phyloP scores from a whole-genome alignment of 495 filamentous ascomycete species.

The Penicillium argentinense region DNA sequence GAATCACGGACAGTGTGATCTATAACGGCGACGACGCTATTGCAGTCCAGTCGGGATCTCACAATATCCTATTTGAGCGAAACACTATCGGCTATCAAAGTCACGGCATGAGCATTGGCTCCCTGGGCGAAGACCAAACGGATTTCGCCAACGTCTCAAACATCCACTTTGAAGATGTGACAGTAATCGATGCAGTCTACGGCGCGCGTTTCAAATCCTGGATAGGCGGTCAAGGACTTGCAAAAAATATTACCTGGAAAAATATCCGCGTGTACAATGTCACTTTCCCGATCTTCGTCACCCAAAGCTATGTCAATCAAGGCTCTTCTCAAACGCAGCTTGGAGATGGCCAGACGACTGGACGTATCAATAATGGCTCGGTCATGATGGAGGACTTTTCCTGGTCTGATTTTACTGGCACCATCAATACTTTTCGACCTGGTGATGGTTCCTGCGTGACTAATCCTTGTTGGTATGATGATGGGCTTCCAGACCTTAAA shows the following conservation, averaged over 20 bases:
- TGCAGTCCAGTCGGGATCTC: constrained; percentile 34
- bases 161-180: constrained; percentile 39
- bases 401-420: constrained; percentile 40
- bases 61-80: constrained; percentile 35
- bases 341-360: constrained; percentile 14
- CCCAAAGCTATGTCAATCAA: constrained; percentile 41
- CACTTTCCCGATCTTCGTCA: constrained; percentile 47
- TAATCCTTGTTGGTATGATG: constrained; percentile 43
- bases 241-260: constrained; percentile 42
- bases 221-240: constrained; percentile 39
- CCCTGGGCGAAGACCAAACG: constrained; percentile 33
- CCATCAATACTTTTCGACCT: constrained; percentile 37
- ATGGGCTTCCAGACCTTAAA: constrained; percentile 32
- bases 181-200: constrained; percentile 39
- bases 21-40: constrained; percentile 48
- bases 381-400: constrained; percentile 41
- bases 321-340: constrained; percentile 24
- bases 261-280: constrained; percentile 45
- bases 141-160: constrained; percentile 36
- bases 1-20: constrained; percentile 37
- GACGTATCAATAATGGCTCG: constrained; percentile 25
- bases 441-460: constrained; percentile 42
- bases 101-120: constrained; percentile 46
- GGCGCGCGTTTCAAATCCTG: constrained; percentile 45
- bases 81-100: constrained; percentile 42